Evolutionary conservation across 306 rosid genomes (phyloP).

Genomic region (Corylus heterophylla): DNA sequence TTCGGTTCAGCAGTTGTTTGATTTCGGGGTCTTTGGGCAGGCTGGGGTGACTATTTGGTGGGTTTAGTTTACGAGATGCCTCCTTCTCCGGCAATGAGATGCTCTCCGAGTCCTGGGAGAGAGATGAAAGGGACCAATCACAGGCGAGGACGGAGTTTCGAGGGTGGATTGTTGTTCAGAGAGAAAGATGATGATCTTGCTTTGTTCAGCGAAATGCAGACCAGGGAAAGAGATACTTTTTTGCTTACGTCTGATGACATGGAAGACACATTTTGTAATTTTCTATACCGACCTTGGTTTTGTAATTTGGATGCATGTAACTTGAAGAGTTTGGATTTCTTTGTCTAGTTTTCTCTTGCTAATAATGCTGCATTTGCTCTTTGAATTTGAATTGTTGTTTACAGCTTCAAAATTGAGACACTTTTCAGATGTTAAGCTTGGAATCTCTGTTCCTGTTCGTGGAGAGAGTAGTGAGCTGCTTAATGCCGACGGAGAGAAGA

Average conservation of each 20-base stretch:
- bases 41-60: slow-evolving; percentile 25
- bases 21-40: slow-evolving; percentile 30
- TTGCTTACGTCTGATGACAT: slow-evolving; percentile 80
- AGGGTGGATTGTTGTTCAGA: slow-evolving; percentile 55
- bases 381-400: slow-evolving; percentile 29
- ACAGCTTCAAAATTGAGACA: slow-evolving; percentile 70
- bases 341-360: slow-evolving; percentile 24
- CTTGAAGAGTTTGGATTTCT: not conserved
- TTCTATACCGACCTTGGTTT: slow-evolving; percentile 22
- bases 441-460: slow-evolving; percentile 61
- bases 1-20: slow-evolving; percentile 13
- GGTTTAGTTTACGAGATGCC: slow-evolving; percentile 57
- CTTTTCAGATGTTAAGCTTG: slow-evolving; percentile 65
- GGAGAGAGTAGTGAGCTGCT: slow-evolving; percentile 75
- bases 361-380: slow-evolving; percentile 23
- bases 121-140: slow-evolving; percentile 58
- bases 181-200: slow-evolving; percentile 82
- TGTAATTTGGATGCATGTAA: slow-evolving; percentile 4
- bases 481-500: slow-evolving; percentile 66
- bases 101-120: slow-evolving; percentile 54
- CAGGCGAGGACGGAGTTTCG: slow-evolving; percentile 75
- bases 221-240: slow-evolving; percentile 65
- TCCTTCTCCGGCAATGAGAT: slow-evolving; percentile 74
- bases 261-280: slow-evolving; percentile 70
- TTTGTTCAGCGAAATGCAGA: slow-evolving; percentile 75